Conservation (phyloP, 805 yeast genomes). For the Candida multigemmis region DNA sequence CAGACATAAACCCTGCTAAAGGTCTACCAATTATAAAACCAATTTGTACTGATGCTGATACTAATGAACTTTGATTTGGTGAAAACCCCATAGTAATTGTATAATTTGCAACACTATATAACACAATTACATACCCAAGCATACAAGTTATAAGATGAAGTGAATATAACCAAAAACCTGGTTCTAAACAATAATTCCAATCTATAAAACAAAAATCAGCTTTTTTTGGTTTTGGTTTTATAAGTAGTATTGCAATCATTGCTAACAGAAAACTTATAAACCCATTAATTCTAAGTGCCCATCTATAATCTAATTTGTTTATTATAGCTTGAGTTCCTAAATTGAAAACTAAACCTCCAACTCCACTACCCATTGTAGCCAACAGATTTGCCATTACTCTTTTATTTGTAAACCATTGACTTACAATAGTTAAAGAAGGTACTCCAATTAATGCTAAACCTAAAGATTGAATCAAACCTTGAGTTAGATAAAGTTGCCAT, state of each 20-base stretch:
- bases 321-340: constrained; percentile 33
- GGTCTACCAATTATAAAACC: constrained; percentile 53
- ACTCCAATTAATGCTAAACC: constrained; percentile 45
- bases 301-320: constrained; percentile 18
- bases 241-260: constrained; percentile 7
- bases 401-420: constrained; percentile 57
- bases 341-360: constrained; percentile 37
- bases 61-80: constrained; percentile 44
- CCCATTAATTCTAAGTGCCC: constrained; percentile 39
- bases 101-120: constrained; percentile 51
- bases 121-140: constrained; percentile 51
- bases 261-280: constrained; percentile 11
- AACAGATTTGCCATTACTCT: constrained; percentile 39
- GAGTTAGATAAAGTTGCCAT: constrained; percentile 57
- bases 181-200: constrained; percentile 21
- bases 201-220: constrained; percentile 29
- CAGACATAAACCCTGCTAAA: constrained; percentile 39
- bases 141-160: constrained; percentile 38
- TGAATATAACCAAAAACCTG: constrained; percentile 33
- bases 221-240: constrained; percentile 2
- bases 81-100: constrained; percentile 51
- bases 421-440: constrained; percentile 48
- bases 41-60: constrained; percentile 49
- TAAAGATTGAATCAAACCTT: constrained; percentile 53
- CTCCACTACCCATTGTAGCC: constrained; percentile 35